Evolutionary conservation across 164 flowering plant genomes (phyloP), one percentile per base, ranked within the genome.

Genomic region (Sextonia rubra): DNA sequence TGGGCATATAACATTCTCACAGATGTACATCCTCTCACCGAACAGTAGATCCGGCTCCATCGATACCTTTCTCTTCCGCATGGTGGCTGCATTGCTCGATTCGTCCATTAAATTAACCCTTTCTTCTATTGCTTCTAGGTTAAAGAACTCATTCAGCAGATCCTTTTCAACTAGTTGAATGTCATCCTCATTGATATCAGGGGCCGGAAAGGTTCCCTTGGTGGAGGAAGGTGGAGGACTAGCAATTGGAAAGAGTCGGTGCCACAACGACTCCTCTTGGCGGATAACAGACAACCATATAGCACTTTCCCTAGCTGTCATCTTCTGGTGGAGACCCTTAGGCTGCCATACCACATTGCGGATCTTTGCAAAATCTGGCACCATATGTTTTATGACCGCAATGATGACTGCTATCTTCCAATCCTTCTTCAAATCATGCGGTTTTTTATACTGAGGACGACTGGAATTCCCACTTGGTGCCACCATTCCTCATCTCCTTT

Each of bases 381-480:
- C 83, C 89, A 87, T 86, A 77, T 89, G 93, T 73, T 88, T 88
- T 66, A 89, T 89, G 68, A 89, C 93, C 0, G 93, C 88, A 1
- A 91, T 89, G 1, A 89, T 77, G 44, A 88, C 91, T 30, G 89
- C 73, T 18, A 87, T 87, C 76, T 87, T 89, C 93, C 93, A 89
- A 1, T 86, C 87, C 74, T 87, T 88, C 80, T 88, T 89, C 76
- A 89, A 78, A 78, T 90, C 91, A 77, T 90, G 94, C 44, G 94
- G 94, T 77, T 90, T 90, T 84, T 85, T 87, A 78, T 90, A 90
- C 0, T 92, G 91, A 0, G 94, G 91, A 4, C 87, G 83, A 0
- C 87, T 32, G 44, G 44, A 32, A 89, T 66, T 18, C 88, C 85
- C 77, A 86, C 27, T 26, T 84, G 84, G 1, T 84, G 78, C 91